Evolutionary conservation across 2,329 filamentous ascomycete species (phyloP).

Genomic region (Pyrenochaeta sp.): DNA sequence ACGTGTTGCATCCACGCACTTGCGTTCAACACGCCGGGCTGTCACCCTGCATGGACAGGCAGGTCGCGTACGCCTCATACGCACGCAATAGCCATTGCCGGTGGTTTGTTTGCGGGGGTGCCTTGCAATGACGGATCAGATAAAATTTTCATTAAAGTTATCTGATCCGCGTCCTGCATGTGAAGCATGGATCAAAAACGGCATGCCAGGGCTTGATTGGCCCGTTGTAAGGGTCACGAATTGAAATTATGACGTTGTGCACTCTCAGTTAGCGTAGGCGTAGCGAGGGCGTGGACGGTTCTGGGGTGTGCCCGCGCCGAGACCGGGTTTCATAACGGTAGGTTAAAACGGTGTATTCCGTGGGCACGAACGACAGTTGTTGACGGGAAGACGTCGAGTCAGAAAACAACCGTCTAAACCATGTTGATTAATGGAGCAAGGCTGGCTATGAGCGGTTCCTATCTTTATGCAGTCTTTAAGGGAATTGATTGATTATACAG

Average conservation of each 20-base stretch:
- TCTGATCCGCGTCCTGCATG: conserved; percentile 45
- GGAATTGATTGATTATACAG: background rate
- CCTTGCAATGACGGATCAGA: conserved; percentile 18
- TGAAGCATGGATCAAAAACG: background rate
- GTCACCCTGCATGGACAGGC: conserved; percentile 12
- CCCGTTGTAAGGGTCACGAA: background rate
- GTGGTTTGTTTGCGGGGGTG: background rate
- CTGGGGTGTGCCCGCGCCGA: background rate
- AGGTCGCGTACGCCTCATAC: conserved; percentile 16
- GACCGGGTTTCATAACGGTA: background rate
- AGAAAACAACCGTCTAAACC: background rate
- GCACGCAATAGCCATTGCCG: background rate
- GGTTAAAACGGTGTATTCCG: conserved; percentile 6
- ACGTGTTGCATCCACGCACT: conserved; percentile 25
- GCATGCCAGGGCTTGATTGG: background rate
- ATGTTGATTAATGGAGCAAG: background rate
- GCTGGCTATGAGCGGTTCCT: background rate
- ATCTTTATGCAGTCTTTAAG: background rate
- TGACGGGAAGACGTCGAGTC: background rate
- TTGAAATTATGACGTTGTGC: conserved; percentile 17
- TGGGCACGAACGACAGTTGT: background rate
- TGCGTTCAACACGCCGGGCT: background rate
- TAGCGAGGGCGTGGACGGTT: background rate
- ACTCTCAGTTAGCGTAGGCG: conserved; percentile 2
- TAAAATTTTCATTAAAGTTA: conserved; percentile 39